Evolutionary conservation across 2,329 filamentous ascomycete genomes (phyloP).

Genomic region (Biscogniauxia mediterranea): DNA sequence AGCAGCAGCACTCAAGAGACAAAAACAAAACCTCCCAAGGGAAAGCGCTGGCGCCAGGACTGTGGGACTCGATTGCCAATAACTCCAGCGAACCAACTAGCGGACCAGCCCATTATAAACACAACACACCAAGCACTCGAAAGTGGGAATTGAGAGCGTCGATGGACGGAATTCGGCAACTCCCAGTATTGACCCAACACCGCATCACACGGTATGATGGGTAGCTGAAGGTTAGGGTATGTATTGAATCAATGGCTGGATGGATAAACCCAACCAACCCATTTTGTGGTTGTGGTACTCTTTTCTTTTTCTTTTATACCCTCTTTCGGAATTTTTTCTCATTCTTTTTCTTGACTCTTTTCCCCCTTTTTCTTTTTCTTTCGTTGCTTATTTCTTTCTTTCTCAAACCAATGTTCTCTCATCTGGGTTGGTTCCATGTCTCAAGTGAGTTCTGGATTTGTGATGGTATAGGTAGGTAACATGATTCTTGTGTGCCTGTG

Average conservation of each 20-base stretch:
- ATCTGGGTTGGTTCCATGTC: constrained; percentile 6
- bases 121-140: background rate
- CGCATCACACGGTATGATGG: background rate
- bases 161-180: background rate
- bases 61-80: background rate
- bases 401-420: constrained; percentile 1
- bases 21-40: background rate
- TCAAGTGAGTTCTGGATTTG: constrained; percentile 1
- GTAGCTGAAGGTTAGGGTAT: background rate
- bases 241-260: background rate
- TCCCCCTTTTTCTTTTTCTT: background rate
- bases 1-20: background rate
- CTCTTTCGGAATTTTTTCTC: too few species aligned
- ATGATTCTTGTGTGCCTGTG: background rate
- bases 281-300: too few species aligned
- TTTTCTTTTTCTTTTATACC: background rate
- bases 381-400: background rate
- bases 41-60: background rate
- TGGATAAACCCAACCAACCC: background rate
- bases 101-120: background rate
- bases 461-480: background rate
- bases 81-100: background rate
- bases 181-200: background rate
- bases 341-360: too few species aligned
- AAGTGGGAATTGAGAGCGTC: background rate